Base-by-base conservation (phyloP, 2,329 filamentous ascomycete species). In the Xenosphaeropsis pyriputrescens region DNA sequence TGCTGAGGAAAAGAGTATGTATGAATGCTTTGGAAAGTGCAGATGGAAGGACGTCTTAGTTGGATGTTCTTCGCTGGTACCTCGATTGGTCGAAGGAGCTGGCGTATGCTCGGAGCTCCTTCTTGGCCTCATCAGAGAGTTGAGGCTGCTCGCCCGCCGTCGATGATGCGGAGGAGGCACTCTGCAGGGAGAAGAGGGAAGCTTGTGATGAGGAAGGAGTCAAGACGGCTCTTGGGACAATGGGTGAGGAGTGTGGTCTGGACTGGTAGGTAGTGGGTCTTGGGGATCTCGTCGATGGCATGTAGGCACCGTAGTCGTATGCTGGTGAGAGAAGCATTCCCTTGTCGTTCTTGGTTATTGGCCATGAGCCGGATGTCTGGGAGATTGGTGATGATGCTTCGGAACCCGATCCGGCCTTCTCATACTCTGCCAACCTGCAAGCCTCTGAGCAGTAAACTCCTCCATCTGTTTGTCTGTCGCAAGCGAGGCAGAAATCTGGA, bases 371-470 rank as follows among this genome's bases (percentile, higher is more conserved):
- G 32, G 65, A 61, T 39, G 62, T 57, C 39, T 71, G 63, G 18
- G 51, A 50, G 13, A 65, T 62, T 35, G 72, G 70, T 9, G 73
- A 75, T 52, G 68, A 73, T 38, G 70, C 65, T 36, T 70, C 65
- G 4, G 76, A 74, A 54, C 67, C 65, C 12, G 68, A 62, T 37
- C 66, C 62, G 13, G 72, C 76, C 60, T 76, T 78, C 60, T 94
- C 86, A 50, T 89, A 77, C 61, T 94, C 88, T 47, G 84, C 81
- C 33, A 95, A 68, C 47, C 85, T 75, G 70, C 88, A 95, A 19
- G 83, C 75, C 63, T 95, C 86, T 34, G 85, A 93, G 70, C 88
- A 95, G 69, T 93, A 94, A 47, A 83, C 76, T 44, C 78, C 78
- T 40, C 77, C 77, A 46, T 83, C 73, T 43, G 82, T 86, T 63